These are phyloP conservation scores for Blepharisma japonicum DNA, from an alignment of 73 alveolate genomes.

Conservation along the genomic window DNA sequence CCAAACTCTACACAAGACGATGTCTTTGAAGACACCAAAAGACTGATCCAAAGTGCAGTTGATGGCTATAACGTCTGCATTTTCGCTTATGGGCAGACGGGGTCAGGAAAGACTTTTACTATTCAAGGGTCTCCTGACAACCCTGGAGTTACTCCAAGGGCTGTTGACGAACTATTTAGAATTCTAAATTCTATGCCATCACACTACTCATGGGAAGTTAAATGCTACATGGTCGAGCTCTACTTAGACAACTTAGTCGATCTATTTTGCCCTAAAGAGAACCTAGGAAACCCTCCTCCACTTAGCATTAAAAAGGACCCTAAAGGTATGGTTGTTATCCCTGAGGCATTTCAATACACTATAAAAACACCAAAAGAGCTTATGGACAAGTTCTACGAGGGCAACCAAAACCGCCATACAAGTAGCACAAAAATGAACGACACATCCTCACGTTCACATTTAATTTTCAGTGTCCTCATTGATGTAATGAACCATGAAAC, in stretches of 20 bases:
- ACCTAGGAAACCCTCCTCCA: constrained; percentile 29
- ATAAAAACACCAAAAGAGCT: not conserved
- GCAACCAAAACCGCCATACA: constrained; percentile 47
- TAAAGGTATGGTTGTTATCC: constrained; percentile 38
- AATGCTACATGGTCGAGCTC: constrained; percentile 73
- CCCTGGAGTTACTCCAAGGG: constrained; percentile 94
- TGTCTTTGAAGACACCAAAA: constrained; percentile 75
- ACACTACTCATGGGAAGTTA: constrained; percentile 25
- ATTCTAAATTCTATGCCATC: constrained; percentile 45
- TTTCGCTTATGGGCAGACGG: constrained; percentile 99
- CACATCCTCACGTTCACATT: constrained; percentile 64
- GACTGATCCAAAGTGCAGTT: constrained; percentile 85
- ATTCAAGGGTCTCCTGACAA: constrained; percentile 85
- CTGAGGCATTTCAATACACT: not conserved
- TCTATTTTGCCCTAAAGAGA: constrained; percentile 39
- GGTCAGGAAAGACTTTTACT: constrained; percentile 96
- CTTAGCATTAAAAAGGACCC: constrained; percentile 57
- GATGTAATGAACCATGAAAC: constrained; percentile 58
- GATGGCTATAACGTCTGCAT: constrained; percentile 98
- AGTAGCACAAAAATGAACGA: constrained; percentile 73
- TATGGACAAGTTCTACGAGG: constrained; percentile 36
- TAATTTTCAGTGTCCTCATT: constrained; percentile 57
- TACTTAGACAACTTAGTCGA: constrained; percentile 47
- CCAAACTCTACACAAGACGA: constrained; percentile 76
- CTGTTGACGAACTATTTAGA: constrained; percentile 74